Evolutionary conservation across 2,329 filamentous ascomycete genomes (phyloP).

Genomic region (Colletotrichum spinosum): DNA sequence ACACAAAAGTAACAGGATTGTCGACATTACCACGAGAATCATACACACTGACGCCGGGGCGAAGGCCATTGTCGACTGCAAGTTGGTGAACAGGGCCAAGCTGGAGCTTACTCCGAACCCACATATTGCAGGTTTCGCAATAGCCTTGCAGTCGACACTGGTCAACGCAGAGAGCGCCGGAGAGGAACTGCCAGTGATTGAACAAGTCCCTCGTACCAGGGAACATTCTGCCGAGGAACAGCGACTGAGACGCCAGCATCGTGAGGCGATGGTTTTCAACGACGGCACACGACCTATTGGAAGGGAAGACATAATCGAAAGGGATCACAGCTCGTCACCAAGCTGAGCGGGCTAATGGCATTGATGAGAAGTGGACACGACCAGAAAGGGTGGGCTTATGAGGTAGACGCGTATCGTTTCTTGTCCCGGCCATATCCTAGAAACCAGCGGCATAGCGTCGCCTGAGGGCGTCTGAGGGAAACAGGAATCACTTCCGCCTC

Average conservation of each 20-base stretch:
- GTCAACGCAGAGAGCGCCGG: constrained; percentile 44
- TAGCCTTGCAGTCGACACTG: constrained; percentile 50
- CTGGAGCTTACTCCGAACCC: constrained; percentile 26
- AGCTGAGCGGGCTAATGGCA: constrained; percentile 38
- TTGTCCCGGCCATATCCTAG: neutral
- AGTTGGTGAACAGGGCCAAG: constrained; percentile 52
- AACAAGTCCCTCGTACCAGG: constrained; percentile 50
- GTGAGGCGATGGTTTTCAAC: constrained; percentile 92
- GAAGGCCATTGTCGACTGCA: constrained; percentile 63
- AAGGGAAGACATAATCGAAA: constrained; percentile 82
- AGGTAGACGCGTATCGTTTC: neutral
- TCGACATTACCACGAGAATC: constrained; percentile 62
- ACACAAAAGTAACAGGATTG: constrained; percentile 63
- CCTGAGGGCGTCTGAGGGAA: too few species aligned
- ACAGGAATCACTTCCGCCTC: too few species aligned
- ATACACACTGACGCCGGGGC: constrained; percentile 63
- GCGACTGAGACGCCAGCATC: constrained; percentile 77
- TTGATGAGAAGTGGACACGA: neutral
- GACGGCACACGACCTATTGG: constrained; percentile 83
- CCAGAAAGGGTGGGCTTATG: neutral
- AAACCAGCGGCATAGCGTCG: too few species aligned
- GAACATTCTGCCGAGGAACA: constrained; percentile 75
- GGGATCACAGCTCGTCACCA: constrained; percentile 58
- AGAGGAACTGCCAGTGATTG: constrained; percentile 38
- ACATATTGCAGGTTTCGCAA: constrained; percentile 43